phyloP scores from a whole-genome alignment of 345 rosid species.

The Brassica incana region DNA sequence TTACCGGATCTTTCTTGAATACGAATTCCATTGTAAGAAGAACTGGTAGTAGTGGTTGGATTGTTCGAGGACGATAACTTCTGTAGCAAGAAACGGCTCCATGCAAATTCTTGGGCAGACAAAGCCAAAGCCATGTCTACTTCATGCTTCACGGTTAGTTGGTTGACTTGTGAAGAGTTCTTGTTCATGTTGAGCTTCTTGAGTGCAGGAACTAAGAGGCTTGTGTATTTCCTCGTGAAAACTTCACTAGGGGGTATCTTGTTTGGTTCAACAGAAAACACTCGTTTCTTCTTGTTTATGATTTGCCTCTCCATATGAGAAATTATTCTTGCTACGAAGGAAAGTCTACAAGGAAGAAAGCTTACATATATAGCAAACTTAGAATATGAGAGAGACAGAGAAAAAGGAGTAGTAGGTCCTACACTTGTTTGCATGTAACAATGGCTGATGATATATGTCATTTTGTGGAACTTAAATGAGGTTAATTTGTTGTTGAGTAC shows the following conservation, averaged over 20 bases:
- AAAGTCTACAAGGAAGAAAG: constrained; percentile 31
- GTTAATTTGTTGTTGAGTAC: neutral
- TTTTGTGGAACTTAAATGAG: constrained; percentile 14
- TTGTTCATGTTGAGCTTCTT: constrained; percentile 39
- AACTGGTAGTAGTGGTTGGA: constrained; percentile 16
- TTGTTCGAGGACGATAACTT: constrained; percentile 33
- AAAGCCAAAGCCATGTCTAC: constrained; percentile 51
- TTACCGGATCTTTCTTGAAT: neutral
- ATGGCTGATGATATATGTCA: constrained; percentile 6
- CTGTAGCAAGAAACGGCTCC: constrained; percentile 47
- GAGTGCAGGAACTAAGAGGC: constrained; percentile 44
- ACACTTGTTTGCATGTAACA: constrained; percentile 19
- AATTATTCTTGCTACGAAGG: constrained; percentile 18
- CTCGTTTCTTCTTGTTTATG: constrained; percentile 37
- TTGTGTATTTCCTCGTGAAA: constrained; percentile 42
- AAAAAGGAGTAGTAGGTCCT: constrained; percentile 23
- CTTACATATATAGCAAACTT: constrained; percentile 24
- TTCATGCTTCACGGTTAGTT: constrained; percentile 45
- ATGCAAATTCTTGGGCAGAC: constrained; percentile 47
- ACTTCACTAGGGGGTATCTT: constrained; percentile 11
- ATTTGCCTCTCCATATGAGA: constrained; percentile 40
- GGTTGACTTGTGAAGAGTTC: constrained; percentile 6
- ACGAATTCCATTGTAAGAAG: constrained; percentile 2
- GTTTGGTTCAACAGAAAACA: constrained; percentile 40
- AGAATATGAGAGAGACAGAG: constrained; percentile 17